Conservation (phyloP, 2,329 filamentous ascomycete species). For the Fusarium subtropicale region DNA sequence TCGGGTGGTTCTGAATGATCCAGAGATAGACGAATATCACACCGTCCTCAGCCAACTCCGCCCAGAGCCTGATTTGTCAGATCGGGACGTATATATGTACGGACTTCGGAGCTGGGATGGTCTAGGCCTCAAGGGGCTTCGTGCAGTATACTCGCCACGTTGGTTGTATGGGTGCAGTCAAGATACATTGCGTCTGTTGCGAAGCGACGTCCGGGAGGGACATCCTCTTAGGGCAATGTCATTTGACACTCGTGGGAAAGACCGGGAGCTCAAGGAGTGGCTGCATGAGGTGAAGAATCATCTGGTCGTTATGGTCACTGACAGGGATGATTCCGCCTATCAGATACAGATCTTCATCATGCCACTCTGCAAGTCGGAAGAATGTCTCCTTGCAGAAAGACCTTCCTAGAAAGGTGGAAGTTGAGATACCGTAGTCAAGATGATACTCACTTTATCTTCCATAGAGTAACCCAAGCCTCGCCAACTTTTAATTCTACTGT, state of each 20-base stretch:
- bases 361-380: not conserved
- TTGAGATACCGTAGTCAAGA: not conserved
- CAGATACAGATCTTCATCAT: not conserved
- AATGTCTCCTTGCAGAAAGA: not conserved
- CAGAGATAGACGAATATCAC: not conserved
- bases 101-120: not conserved
- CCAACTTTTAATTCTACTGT: too few relatives aligned
- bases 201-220: accelerated
- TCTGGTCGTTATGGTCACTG: not conserved
- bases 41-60: not conserved
- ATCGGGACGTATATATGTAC: not conserved
- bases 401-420: too few relatives aligned
- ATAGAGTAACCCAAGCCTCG: too few relatives aligned
- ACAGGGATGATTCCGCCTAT: not conserved
- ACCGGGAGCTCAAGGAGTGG: not conserved
- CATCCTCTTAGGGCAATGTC: not conserved
- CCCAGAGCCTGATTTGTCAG: not conserved
- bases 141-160: not conserved
- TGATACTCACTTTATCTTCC: accelerated
- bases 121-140: not conserved
- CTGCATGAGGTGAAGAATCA: not conserved
- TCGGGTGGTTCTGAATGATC: not conserved
- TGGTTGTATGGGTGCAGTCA: not conserved
- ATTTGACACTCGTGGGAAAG: not conserved
- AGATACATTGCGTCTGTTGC: not conserved